Conservation (phyloP, 768 basidiomycete species). For the Boletellus ananiceps region DNA sequence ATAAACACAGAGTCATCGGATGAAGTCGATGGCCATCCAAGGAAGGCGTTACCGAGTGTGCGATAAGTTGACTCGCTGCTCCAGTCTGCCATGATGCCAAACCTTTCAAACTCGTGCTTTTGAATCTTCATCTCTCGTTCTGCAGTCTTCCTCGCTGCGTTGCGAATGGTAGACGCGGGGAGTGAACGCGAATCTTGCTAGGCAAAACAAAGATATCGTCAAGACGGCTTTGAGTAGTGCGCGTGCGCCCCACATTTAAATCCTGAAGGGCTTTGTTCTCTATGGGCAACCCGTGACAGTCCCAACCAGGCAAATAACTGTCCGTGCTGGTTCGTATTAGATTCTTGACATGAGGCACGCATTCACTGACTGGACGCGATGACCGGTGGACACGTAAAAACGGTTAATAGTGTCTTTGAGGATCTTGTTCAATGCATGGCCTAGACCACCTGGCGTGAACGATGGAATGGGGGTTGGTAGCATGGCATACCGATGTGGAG, state of each 20-base stretch:
- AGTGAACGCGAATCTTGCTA: constrained; percentile 56
- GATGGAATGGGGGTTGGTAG: not conserved
- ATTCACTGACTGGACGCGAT: constrained; percentile 68
- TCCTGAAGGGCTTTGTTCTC: constrained; percentile 88
- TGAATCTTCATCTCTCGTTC: constrained; percentile 70
- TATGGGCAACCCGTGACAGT: constrained; percentile 96
- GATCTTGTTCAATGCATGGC: constrained; percentile 94
- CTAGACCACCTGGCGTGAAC: constrained; percentile 35
- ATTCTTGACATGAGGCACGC: not conserved
- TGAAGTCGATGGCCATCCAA: not conserved
- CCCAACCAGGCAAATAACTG: constrained; percentile 95
- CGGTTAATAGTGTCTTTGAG: constrained; percentile 95
- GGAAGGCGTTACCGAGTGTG: constrained; percentile 61
- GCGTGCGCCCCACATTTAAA: constrained; percentile 47
- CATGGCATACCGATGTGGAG: constrained; percentile 78
- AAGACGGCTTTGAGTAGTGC: not conserved
- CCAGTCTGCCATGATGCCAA: constrained; percentile 96
- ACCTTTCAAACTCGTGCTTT: constrained; percentile 68
- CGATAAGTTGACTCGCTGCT: constrained; percentile 65
- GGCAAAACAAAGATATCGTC: not conserved
- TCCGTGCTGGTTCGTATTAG: constrained; percentile 1
- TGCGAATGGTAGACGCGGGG: constrained; percentile 58
- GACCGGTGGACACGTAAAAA: constrained; percentile 73
- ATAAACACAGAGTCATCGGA: not conserved
- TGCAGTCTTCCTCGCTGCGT: constrained; percentile 69